Conservation (phyloP, 805 yeast species). For the Kodamaea neixiangensis region DNA sequence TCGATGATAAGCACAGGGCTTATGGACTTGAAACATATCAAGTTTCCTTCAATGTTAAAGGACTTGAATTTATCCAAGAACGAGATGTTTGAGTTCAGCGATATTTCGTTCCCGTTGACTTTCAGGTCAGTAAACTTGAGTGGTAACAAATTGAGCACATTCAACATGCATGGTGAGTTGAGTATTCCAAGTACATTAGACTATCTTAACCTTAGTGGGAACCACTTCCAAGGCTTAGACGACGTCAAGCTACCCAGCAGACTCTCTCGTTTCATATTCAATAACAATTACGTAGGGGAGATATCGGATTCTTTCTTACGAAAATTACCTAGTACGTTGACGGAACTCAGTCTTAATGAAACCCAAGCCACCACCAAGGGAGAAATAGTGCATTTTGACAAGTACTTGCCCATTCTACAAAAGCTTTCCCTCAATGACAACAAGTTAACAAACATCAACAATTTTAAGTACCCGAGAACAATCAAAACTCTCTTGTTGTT, state of each 20-base stretch:
- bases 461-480: conserved; percentile 9
- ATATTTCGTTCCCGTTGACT: conserved; percentile 17
- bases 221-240: conserved; percentile 8
- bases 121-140: conserved; percentile 11
- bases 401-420: conserved; percentile 7
- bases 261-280: conserved; percentile 9
- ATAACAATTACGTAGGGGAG: conserved; percentile 5
- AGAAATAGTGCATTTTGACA: conserved; percentile 1
- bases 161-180: conserved; percentile 5
- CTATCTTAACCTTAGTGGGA: conserved; percentile 11
- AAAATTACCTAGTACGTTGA: conserved; percentile 9
- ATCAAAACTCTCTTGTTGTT: conserved; percentile 9
- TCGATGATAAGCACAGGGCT: conserved; percentile 24
- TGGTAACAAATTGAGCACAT: conserved; percentile 8
- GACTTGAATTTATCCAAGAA: conserved; percentile 18
- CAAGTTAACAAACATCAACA: conserved; percentile 10
- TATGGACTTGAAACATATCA: conserved; percentile 16
- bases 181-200: conserved; percentile 1
- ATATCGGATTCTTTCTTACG: conserved; percentile 3
- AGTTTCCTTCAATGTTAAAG: conserved; percentile 19
- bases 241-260: conserved; percentile 8
- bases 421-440: conserved; percentile 12
- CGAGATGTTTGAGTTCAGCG: conserved; percentile 16
- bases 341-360: conserved; percentile 9
- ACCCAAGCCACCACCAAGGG: background rate